Base-by-base conservation (phyloP, 78 protist species). In the Dictyostelium capitatum region DNA sequence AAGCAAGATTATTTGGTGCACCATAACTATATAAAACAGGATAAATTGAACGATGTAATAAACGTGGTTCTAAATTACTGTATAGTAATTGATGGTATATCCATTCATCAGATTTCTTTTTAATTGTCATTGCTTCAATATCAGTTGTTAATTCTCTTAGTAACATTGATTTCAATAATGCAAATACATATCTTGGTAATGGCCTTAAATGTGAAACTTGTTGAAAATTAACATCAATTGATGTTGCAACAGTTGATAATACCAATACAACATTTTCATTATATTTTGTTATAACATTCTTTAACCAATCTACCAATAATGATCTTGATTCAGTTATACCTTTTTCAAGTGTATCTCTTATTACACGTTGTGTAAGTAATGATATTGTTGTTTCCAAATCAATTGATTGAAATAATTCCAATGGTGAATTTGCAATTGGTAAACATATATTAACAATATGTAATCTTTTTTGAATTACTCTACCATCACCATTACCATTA, bases 221-320 rank as follows among this genome's bases (percentile, higher is more conserved):
- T 7, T 41, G n/a, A 17, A 85, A 85, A 10, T 69, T 57, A 12
- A 75, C 46, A 48, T 85, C 92, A 15, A 70, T 64, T 0, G 30
- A 25, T 8, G 48, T 17, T 1, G 70, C n/a, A 19, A 85, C 47
- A 1, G 46, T 20, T 12, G 72, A 57, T 7, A 75, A 30, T 25
- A 85, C 75, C 43, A 37, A 37, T 3, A 85, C 92, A 12, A 85
- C 92, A 46, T 85, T 53, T 72, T 85, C 92, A 30, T 85, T 85
- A 53, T 85, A 85, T 8, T 15, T 20, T 25, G 75, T 59, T 48
- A 75, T 75, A 3, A 85, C 59, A 75, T 85, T 75, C 20, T 25
- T 23, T 37, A 85, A 28, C 92, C 92, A 85, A 25, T 75, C 78
- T 0, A 30, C 12, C 4, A 85, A 32, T 20, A 78, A 17, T 7